A percentile compares a stretch with the other conserved stretches of the same genome.
These are phyloP conservation scores for Pilaira anomala DNA, from an alignment of 192 early-diverging fungal genomes.

Conservation along the genomic window DNA sequence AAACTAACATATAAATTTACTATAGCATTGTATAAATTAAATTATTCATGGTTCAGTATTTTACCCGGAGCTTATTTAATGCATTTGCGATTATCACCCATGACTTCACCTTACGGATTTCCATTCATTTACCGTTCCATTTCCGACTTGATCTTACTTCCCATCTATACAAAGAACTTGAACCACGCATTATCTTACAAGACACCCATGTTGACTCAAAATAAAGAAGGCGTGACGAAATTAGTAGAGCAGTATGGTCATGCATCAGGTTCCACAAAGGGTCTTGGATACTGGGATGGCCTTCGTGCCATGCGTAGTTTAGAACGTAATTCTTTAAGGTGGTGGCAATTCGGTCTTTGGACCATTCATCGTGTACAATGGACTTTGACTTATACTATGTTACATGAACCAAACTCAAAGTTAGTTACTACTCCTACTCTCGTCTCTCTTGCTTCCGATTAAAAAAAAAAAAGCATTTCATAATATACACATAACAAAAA, in stretches of 20 bases:
- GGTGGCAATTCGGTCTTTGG: constrained; percentile 27
- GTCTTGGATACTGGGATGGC: constrained; percentile 34
- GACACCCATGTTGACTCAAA: constrained; percentile 21
- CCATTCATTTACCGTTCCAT: constrained; percentile 37
- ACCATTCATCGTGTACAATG: constrained; percentile 26
- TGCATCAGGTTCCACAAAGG: constrained; percentile 8
- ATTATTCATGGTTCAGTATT: constrained; percentile 31
- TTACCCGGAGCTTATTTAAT: constrained; percentile 25
- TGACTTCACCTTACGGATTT: constrained; percentile 32
- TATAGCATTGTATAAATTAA: constrained; percentile 28
- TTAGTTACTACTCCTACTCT: constrained; percentile 26
- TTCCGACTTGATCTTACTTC: constrained; percentile 29
- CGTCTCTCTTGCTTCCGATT: background rate
- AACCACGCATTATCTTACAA: constrained; percentile 6
- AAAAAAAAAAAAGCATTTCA: too few species aligned
- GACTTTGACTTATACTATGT: constrained; percentile 31
- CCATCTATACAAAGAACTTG: constrained; percentile 34
- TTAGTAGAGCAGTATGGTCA: constrained; percentile 11
- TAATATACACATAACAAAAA: background rate
- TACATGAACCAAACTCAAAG: constrained; percentile 29
- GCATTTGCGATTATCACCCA: constrained; percentile 31
- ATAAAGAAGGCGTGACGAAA: constrained; percentile 4
- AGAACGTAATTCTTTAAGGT: constrained; percentile 11
- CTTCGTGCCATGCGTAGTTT: constrained; percentile 17
- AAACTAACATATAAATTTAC: background rate